phyloP scores from a whole-genome alignment of 768 basidiomycete species.

The Collybiopsis confluens region DNA sequence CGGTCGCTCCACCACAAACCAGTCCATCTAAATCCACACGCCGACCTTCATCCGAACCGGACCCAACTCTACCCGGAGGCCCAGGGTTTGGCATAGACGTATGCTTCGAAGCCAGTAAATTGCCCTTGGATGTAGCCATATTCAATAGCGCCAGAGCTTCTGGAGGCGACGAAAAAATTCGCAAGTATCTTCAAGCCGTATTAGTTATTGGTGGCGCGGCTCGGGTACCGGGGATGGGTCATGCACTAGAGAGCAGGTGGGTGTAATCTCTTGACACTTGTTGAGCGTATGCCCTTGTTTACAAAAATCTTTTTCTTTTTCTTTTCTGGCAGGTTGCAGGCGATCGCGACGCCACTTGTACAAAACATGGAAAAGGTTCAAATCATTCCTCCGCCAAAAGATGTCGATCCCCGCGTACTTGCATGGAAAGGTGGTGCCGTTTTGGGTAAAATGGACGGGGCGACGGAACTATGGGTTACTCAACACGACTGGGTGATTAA shows the following conservation, averaged over 20 bases:
- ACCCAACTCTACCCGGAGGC: conserved; percentile 30
- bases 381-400: conserved; percentile 92
- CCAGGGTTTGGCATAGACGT: conserved; percentile 70
- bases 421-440: conserved; percentile 95
- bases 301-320: conserved; percentile 2
- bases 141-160: conserved; percentile 88
- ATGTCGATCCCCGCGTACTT: conserved; percentile 84
- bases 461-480: conserved; percentile 87
- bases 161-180: conserved; percentile 84
- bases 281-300: neutral
- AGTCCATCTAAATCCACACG: conserved; percentile 13
- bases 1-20: conserved; percentile 20
- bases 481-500: conserved; percentile 77
- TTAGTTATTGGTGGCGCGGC: conserved; percentile 85
- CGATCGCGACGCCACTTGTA: conserved; percentile 79
- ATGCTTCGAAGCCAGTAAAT: conserved; percentile 79
- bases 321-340: conserved; percentile 52
- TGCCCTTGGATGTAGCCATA: conserved; percentile 89
- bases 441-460: conserved; percentile 87
- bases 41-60: conserved; percentile 18
- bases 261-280: conserved; percentile 11
- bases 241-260: conserved; percentile 85
- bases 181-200: conserved; percentile 84
- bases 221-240: conserved; percentile 74
- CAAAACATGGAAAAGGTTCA: conserved; percentile 84